Conservation (phyloP, 2,329 filamentous ascomycete species). For the Plectosphaerella cucumerina region DNA sequence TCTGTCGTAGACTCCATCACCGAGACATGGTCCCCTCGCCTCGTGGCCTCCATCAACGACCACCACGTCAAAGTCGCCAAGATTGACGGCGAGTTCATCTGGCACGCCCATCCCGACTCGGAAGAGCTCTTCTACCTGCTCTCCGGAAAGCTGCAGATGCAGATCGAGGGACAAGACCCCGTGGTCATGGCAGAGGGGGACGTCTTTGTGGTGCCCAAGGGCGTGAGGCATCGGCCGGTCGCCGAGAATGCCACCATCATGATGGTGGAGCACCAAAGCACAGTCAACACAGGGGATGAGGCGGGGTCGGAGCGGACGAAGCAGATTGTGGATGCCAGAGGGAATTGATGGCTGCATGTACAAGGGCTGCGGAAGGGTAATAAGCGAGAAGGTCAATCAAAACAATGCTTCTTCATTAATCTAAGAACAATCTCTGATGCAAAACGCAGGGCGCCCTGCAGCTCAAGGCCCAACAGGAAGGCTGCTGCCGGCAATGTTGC, state of each 20-base stretch:
- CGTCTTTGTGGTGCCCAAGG: slow-evolving; percentile 29
- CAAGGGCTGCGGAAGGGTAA: too few relatives aligned
- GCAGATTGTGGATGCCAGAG: slow-evolving; percentile 12
- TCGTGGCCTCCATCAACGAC: slow-evolving; percentile 28
- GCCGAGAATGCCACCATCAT: slow-evolving; percentile 28
- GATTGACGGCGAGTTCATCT: slow-evolving; percentile 33
- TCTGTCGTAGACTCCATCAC: slow-evolving; percentile 20
- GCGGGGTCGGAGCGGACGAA: slow-evolving; percentile 17
- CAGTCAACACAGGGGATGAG: slow-evolving; percentile 23
- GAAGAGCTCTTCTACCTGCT: slow-evolving; percentile 37
- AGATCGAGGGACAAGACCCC: slow-evolving; percentile 23
- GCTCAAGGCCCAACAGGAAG: slow-evolving; percentile 46
- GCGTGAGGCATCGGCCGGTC: slow-evolving; percentile 31
- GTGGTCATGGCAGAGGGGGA: slow-evolving; percentile 25
- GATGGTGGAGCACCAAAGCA: slow-evolving; percentile 30
- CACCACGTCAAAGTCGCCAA: slow-evolving; percentile 35
- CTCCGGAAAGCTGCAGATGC: slow-evolving; percentile 26
- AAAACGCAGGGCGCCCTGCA: background rate
- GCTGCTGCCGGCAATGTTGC: slow-evolving; percentile 68
- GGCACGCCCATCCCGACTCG: slow-evolving; percentile 33
- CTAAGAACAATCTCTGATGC: too few relatives aligned
- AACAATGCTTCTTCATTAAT: too few relatives aligned
- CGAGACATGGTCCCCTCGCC: slow-evolving; percentile 23
- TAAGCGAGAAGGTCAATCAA: too few relatives aligned
- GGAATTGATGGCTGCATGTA: background rate